Evolutionary conservation across 176 grass and related monocot genomes (phyloP).

Genomic region (Zoysia japonica): DNA sequence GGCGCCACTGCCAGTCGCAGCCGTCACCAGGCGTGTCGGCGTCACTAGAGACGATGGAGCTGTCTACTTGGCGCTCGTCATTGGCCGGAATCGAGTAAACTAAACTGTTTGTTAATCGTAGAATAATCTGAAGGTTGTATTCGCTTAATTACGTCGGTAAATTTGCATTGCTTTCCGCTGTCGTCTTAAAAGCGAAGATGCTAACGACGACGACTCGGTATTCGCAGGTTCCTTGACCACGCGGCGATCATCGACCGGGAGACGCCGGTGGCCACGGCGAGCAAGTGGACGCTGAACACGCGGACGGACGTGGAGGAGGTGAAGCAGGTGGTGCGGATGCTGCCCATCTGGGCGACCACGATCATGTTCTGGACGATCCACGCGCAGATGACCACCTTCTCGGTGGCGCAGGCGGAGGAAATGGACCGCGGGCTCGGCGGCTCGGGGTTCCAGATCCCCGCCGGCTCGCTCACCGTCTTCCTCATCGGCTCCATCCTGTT

Average conservation of each 20-base stretch:
- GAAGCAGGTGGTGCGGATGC: slow-evolving; percentile 77
- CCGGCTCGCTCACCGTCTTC: slow-evolving; percentile 90
- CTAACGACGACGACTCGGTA: no score
- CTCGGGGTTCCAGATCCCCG: slow-evolving; percentile 69
- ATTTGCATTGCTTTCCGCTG: no score
- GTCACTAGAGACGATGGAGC: no score
- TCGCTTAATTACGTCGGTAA: no score
- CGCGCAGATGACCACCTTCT: slow-evolving; percentile 95
- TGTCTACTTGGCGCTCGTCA: no score
- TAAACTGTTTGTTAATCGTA: no score
- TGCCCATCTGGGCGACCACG: slow-evolving; percentile 76
- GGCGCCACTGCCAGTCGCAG: no score
- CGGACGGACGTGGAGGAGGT: slow-evolving; percentile 81
- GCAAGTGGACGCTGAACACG: slow-evolving; percentile 53
- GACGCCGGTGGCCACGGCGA: not conserved
- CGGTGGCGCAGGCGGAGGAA: slow-evolving; percentile 68
- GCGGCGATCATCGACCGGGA: slow-evolving; percentile 44
- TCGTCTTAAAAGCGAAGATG: no score
- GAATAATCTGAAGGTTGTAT: no score
- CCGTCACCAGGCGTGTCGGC: no score
- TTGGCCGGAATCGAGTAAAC: no score
- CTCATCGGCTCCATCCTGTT: slow-evolving; percentile 92
- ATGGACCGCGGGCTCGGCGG: slow-evolving; percentile 75
- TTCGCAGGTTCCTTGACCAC: slow-evolving; percentile 63
- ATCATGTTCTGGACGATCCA: slow-evolving; percentile 94